Percentiles rank a stretch among this genome's conserved stretches.
These are phyloP conservation scores for Casuarina cunninghamiana DNA, from an alignment of 306 rosid genomes.

Conservation along the genomic window DNA sequence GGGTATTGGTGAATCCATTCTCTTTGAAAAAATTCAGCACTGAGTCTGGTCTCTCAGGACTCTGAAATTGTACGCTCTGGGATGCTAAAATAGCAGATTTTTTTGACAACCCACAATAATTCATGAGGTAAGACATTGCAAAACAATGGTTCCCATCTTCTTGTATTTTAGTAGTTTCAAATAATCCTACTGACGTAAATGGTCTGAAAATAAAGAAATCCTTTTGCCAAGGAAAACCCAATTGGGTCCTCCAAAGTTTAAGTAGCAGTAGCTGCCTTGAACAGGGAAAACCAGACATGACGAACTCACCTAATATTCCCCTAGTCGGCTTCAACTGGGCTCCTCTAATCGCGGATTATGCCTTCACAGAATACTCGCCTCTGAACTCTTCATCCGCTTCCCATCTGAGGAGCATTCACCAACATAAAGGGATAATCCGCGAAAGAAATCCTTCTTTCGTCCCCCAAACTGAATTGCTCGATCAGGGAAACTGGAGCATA, in stretches of 20 bases:
- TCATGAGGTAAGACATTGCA: constrained; percentile 31
- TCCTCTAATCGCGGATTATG: too few species aligned
- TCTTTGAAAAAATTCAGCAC: constrained; percentile 25
- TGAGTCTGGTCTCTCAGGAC: constrained; percentile 22
- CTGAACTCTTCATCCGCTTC: too few species aligned
- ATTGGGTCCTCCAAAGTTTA: not conserved
- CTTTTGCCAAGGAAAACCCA: not conserved
- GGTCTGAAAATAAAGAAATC: not conserved
- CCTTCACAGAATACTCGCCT: too few species aligned
- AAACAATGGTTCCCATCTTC: not conserved
- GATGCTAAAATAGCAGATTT: constrained; percentile 27
- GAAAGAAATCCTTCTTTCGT: too few species aligned
- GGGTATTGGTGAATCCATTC: constrained; percentile 26
- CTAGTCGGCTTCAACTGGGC: too few species aligned
- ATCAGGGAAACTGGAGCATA: too few species aligned
- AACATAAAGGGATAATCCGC: too few species aligned
- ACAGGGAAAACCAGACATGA: not conserved
- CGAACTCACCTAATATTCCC: not conserved
- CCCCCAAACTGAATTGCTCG: too few species aligned
- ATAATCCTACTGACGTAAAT: not conserved
- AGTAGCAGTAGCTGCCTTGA: not conserved
- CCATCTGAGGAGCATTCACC: too few species aligned
- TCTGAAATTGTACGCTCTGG: constrained; percentile 18
- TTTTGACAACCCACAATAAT: constrained; percentile 33
- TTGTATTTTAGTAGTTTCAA: not conserved